Conservation (phyloP, 106 monocot genomes). For the Allium fistulosum region DNA sequence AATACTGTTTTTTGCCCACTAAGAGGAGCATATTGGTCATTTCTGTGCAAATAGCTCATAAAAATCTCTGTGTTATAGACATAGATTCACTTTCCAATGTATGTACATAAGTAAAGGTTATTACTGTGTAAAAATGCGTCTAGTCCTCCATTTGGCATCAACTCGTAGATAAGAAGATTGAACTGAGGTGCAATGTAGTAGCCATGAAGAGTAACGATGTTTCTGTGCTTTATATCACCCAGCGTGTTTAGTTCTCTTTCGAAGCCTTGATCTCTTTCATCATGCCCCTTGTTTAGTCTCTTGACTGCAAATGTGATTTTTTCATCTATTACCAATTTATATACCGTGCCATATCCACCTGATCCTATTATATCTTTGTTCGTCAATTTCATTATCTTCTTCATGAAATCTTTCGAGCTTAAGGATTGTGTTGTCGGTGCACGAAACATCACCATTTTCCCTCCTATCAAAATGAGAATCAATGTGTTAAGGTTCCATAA, state of each 20-base stretch:
- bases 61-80: no score
- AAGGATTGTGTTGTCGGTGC: conserved; percentile 45
- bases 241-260: conserved; percentile 74
- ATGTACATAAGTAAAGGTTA: background rate
- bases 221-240: conserved; percentile 88
- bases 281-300: conserved; percentile 66
- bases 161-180: conserved; percentile 83
- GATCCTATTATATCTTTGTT: conserved; percentile 89
- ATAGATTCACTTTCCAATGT: no score
- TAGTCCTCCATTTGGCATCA: conserved; percentile 84
- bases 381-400: conserved; percentile 59
- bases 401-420: conserved; percentile 46
- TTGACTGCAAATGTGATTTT: conserved; percentile 67
- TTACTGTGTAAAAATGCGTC: conserved; percentile 66
- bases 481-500: no score
- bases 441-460: conserved; percentile 69
- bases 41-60: no score
- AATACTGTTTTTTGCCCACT: no score
- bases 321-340: conserved; percentile 44
- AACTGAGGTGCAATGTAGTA: conserved; percentile 58
- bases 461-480: conserved; percentile 17
- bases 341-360: conserved; percentile 83
- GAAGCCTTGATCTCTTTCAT: conserved; percentile 53
- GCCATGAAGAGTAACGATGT: conserved; percentile 74
- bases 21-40: no score